Evolutionary conservation across 1,139 yeast species (phyloP), one percentile per base, ranked within the genome.

Genomic region (Suhomyces bolitotheri): DNA sequence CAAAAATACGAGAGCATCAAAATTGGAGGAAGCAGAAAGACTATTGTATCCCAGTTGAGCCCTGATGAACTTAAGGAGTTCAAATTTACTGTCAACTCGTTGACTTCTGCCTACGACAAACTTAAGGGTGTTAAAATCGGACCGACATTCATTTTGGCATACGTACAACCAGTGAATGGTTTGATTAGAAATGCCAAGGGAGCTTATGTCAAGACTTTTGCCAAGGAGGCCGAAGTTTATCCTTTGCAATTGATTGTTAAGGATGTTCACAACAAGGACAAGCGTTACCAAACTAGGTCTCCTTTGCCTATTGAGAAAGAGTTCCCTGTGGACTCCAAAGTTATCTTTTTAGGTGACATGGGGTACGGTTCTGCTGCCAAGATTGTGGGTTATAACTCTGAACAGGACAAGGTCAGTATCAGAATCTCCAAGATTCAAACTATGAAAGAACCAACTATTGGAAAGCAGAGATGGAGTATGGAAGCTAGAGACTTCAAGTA

Each of bases 361-460:
- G 95, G 90, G 3, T 92, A 87, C 55, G 98, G 98, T 32, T 76
- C 88, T 17, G 84, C 95, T 33, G 90, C 94, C 10, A 71, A 72
- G 16, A 76, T 92, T 32, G 78, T 73, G 34, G 95, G 87, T 1
- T 75, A 78, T 44, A 68, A 76, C 27, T 71, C 68, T 15, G 61
- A 62, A 9, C 65, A 73, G 30, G 62, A 78, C 38, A 77, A 76
- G 40, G 60, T 82, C 38, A 73, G 80, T 34, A 76, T 83, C 14
- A 62, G 66, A 37, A 65, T 70, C 22, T 66, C 73, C 28, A 76
- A 78, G 52, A 74, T 74, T 39, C 68, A 71, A 25, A 54, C 69
- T 3, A 65, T 66, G 29, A 62, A 71, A 12, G 89, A 82, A 48
- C 87, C 89, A 23, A 73, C 68, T 22, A 72, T 79, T 49, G 92